Conservation (phyloP, 2,329 filamentous ascomycete species). For the Aspergillus sp. region DNA sequence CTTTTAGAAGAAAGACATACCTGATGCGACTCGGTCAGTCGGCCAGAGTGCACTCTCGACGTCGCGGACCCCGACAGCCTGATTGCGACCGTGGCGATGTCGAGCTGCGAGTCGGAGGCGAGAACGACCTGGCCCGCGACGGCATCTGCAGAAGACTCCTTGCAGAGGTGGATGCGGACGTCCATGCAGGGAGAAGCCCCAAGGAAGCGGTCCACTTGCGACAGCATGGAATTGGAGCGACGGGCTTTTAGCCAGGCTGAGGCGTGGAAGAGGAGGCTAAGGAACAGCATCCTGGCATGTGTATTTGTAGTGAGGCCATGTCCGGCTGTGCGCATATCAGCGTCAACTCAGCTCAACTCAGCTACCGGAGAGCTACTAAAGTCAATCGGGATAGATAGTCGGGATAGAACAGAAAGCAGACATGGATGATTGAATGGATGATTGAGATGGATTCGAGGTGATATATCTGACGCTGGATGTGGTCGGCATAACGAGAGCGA, state of each 20-base stretch:
- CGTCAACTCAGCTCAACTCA: neutral
- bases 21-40: slow-evolving; percentile 14
- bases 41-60: slow-evolving; percentile 12
- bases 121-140: slow-evolving; percentile 19
- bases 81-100: slow-evolving; percentile 16
- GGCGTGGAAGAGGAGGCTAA: neutral
- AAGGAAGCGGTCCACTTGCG: neutral
- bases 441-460: too few species aligned
- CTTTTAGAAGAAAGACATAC: neutral
- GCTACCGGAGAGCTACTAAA: neutral
- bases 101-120: slow-evolving; percentile 5
- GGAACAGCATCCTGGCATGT: neutral
- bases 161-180: slow-evolving; percentile 10
- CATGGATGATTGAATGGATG: too few species aligned
- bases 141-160: slow-evolving; percentile 6
- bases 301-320: neutral
- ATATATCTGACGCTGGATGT: too few species aligned
- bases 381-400: neutral
- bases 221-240: neutral
- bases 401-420: too few species aligned
- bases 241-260: neutral
- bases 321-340: neutral
- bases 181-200: slow-evolving; percentile 7
- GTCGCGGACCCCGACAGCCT: slow-evolving; percentile 15
- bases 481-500: neutral